Evolutionary conservation across 257 asterid genomes (phyloP), one percentile per base, ranked within the genome.

Genomic region (Solanum commersonii): DNA sequence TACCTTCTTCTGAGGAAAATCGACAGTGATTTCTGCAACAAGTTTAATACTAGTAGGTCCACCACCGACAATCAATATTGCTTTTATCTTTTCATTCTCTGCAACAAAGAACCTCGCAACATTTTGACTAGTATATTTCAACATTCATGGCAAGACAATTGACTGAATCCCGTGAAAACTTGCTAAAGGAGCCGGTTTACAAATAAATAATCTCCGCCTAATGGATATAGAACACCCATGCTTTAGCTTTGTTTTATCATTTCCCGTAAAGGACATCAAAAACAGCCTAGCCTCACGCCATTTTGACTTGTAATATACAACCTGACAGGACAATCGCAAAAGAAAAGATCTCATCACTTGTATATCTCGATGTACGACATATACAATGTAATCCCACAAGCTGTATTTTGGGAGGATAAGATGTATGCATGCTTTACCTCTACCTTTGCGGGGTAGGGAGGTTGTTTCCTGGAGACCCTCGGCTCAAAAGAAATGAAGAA

Each of bases 21-120:
- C 10, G 10, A 10, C 49, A 42, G 49, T 11, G 49, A 42, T 42
- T 42, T 3, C 49, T 10, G 49, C 49, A 42, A 14, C 14, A 42
- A 42, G 49, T 10, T 42, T 11, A 42, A 42, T 14, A 5, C 98
- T 98, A 25, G 92, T 89, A 11, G 97, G 97, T 16, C 97, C 96
- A 52, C 98, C 98, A 38, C 98, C 98, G n/a, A 95, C 93, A 12
- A 95, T 92, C 93, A 95, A 71, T 23, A 94, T 94, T 5, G 92
- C 92, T 89, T 84, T 91, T 88, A 96, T 94, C 92, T 91, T 88
- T 71, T 94, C 95, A 46, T 96, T 87, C 71, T 93, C 98, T 95
- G 90, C 90, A 56, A 89, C 37, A 46, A 33, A 13, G 23, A n/a
- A 6, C 84, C 52, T 74, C 10, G 20, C 33, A 11, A 12, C 46